Base-by-base conservation (phyloP, 495 filamentous ascomycete genomes). In the Friedmanniomyces endolithicus region DNA sequence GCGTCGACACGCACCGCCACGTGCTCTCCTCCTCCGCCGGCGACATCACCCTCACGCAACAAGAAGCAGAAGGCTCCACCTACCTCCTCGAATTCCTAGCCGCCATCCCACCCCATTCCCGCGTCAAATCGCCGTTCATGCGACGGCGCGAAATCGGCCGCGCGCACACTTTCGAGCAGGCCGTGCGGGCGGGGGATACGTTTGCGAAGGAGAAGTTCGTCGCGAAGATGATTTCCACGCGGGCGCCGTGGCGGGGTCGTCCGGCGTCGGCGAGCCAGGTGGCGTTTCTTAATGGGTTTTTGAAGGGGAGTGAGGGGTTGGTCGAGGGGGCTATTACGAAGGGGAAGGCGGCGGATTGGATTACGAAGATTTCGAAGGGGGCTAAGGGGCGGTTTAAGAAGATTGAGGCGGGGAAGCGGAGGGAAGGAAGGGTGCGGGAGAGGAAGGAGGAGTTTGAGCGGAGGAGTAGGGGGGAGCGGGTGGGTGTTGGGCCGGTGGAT, bases 301-400 rank as follows among this genome's bases (percentile, higher is more conserved):
- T 80, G 4, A 68, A 72, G 1, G 68, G 74, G 11, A 65, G 79
- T 1, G 74, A 81, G n/a, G 70, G 74, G 47, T 63, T 92, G 17
- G 72, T 57, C n/a, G 37, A 68, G 0, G 65, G 63, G 0, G 74
- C 78, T 29, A 55, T 95, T 40, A 94, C 80, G 4, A 87, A 88
- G 52, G 92, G 92, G 0, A 78, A 80, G 62, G 94, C 92, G 31
- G 76, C 76, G 19, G 92, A 98, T 70, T 88, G 95, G 79, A 95
- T 97, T 56, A 94, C 86, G 1, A 95, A 95, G 64, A 61, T 95
- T 54, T 88, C 83, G 60, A 82, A 87, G 65, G 92, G 92, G 0
- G 86, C 85, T 11, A 79, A 80, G 61, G 84, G 85, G 11, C 75
- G 78, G 35, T 90, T 84, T 61, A 69, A 77, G 7, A 66, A 66